phyloP scores from a whole-genome alignment of 2,329 filamentous ascomycete species.

The Pyrenochaeta sp. region DNA sequence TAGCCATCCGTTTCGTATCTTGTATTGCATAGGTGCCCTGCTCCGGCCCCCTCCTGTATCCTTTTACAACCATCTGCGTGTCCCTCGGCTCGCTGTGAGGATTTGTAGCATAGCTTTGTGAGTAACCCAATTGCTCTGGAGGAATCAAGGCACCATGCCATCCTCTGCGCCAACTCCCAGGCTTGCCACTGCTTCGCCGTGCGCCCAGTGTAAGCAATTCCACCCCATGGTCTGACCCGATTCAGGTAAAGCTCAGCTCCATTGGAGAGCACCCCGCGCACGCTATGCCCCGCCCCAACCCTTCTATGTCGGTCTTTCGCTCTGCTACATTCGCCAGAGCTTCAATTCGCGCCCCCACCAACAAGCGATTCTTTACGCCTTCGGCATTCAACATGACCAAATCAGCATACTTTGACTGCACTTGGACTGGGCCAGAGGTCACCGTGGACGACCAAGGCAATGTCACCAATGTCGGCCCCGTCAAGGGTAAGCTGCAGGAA shows the following conservation, averaged over 20 bases:
- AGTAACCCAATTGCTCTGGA: neutral
- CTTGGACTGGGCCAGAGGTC: constrained; percentile 76
- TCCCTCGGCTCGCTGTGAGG: neutral
- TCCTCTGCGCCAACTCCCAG: constrained; percentile 14
- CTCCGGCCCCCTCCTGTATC: constrained; percentile 38
- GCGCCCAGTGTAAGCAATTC: constrained; percentile 6
- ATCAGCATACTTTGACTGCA: constrained; percentile 78
- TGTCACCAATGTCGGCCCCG: constrained; percentile 50
- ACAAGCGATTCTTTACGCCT: constrained; percentile 66
- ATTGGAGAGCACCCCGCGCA: constrained; percentile 4
- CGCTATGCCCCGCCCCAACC: constrained; percentile 42
- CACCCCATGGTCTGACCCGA: constrained; percentile 21
- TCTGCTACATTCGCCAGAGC: constrained; percentile 24
- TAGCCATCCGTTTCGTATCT: constrained; percentile 31
- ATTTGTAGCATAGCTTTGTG: constrained; percentile 11
- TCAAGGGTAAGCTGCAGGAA: constrained; percentile 65
- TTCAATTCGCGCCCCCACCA: constrained; percentile 49
- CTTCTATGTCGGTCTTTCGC: constrained; percentile 43
- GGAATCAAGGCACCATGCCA: constrained; percentile 7
- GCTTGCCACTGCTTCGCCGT: neutral
- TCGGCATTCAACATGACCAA: constrained; percentile 77
- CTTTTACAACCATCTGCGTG: constrained; percentile 14
- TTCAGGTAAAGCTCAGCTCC: constrained; percentile 26
- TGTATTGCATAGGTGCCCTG: constrained; percentile 38
- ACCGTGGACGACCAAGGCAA: constrained; percentile 67